Conservation (phyloP, 176 grass and related monocot species). For the Triticum timopheevii region DNA sequence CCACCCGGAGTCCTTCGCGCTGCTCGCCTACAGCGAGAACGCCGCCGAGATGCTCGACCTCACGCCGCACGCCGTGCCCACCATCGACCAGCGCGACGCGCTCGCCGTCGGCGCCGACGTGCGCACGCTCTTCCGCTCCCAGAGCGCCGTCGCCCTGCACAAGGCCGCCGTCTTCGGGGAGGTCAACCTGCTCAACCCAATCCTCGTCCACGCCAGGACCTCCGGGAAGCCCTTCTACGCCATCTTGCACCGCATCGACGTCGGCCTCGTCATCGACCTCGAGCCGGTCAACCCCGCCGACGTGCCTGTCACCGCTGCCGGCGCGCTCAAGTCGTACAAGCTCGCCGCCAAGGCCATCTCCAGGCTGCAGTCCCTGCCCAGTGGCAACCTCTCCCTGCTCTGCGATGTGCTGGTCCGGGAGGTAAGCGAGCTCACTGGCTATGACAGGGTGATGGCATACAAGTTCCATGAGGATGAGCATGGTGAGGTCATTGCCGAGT, state of each 20-base stretch:
- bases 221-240: constrained; percentile 98
- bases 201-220: constrained; percentile 84
- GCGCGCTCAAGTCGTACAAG: constrained; percentile 88
- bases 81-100: constrained; percentile 82
- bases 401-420: constrained; percentile 92
- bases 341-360: constrained; percentile 95
- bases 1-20: constrained; percentile 55
- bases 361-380: constrained; percentile 77
- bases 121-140: constrained; percentile 75
- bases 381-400: constrained; percentile 85
- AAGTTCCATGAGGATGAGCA: constrained; percentile 98
- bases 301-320: constrained; percentile 71
- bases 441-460: constrained; percentile 95
- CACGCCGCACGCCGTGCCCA: constrained; percentile 85
- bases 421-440: constrained; percentile 82
- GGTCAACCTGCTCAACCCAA: constrained; percentile 84
- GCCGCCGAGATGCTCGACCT: constrained; percentile 97
- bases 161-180: constrained; percentile 82
- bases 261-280: constrained; percentile 82
- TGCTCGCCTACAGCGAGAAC: constrained; percentile 92
- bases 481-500: constrained; percentile 90
- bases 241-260: constrained; percentile 77
- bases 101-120: constrained; percentile 63
- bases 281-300: constrained; percentile 87
- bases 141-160: constrained; percentile 64